A percentile compares a stretch with the other conserved stretches of the same genome.
Evolutionary conservation across 768 basidiomycete genomes (phyloP).

Genomic region (Phanerodontia chrysosporium): DNA sequence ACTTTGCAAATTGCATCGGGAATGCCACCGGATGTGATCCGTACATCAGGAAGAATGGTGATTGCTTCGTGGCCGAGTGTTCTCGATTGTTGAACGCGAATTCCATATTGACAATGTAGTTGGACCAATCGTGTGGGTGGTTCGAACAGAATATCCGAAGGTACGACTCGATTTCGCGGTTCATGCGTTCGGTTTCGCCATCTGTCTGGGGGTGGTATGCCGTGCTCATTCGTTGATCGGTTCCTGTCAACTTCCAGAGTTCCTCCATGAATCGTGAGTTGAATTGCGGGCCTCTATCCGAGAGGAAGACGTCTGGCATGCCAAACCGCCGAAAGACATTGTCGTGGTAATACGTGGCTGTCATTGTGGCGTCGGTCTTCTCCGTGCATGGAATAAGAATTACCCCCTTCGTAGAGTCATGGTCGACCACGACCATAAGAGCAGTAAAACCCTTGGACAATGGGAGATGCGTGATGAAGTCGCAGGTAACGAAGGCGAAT

Average conservation of each 20-base stretch:
- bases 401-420: slow-evolving; percentile 13
- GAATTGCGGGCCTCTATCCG: slow-evolving; percentile 5
- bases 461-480: slow-evolving; percentile 26
- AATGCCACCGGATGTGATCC: not conserved
- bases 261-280: not conserved
- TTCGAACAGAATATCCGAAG: slow-evolving; percentile 19
- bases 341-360: not conserved
- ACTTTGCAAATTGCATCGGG: not conserved
- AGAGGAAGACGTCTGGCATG: slow-evolving; percentile 5
- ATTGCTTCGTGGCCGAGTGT: slow-evolving; percentile 20
- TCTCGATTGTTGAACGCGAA: not conserved
- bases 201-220: slow-evolving; percentile 35
- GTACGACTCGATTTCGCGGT: slow-evolving; percentile 29
- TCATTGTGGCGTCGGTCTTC: slow-evolving; percentile 18
- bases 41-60: slow-evolving; percentile 16
- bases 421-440: not conserved
- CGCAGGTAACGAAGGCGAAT: slow-evolving; percentile 19
- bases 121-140: not conserved
- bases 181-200: slow-evolving; percentile 29
- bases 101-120: not conserved
- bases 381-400: slow-evolving; percentile 29
- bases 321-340: slow-evolving; percentile 1
- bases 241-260: not conserved
- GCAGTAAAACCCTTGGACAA: not conserved
- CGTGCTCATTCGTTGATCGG: slow-evolving; percentile 21